phyloP scores from a whole-genome alignment of 306 rosid species.

The Vicia faba region DNA sequence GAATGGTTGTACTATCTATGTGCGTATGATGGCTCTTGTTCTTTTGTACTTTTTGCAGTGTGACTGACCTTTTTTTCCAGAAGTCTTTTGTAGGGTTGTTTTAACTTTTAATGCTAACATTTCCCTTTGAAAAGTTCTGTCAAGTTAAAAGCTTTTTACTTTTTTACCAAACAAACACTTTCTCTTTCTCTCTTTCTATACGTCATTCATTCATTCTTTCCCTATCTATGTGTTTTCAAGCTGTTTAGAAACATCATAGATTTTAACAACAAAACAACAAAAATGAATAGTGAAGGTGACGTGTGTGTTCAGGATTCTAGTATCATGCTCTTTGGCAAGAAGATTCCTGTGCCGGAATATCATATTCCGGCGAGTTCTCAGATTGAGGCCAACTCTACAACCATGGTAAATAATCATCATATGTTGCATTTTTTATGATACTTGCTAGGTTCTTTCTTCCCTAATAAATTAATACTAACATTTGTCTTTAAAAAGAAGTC shows the following conservation, averaged over 20 bases:
- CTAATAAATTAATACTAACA: too few species aligned
- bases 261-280: neutral
- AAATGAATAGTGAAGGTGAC: conserved; percentile 32
- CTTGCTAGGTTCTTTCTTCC: too few species aligned
- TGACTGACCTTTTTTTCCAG: conserved; percentile 31
- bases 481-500: too few species aligned
- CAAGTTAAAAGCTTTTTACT: conserved; percentile 22
- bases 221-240: neutral
- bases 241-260: conserved; percentile 30
- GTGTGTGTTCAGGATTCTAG: conserved; percentile 49
- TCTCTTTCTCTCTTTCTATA: conserved; percentile 30
- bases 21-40: conserved; percentile 37
- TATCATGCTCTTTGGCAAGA: conserved; percentile 71
- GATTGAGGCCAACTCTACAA: conserved; percentile 34
- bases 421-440: conserved; percentile 1
- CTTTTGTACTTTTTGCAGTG: conserved; percentile 51
- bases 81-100: conserved; percentile 30
- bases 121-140: conserved; percentile 37
- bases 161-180: conserved; percentile 23
- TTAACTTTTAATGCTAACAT: conserved; percentile 34
- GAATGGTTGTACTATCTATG: conserved; percentile 4
- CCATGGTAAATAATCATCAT: conserved; percentile 37
- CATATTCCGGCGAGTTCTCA: conserved; percentile 44
- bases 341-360: conserved; percentile 53
- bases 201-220: too few species aligned